Conservation (phyloP, 805 yeast genomes). For the Saccharomycopsis capsularis region DNA sequence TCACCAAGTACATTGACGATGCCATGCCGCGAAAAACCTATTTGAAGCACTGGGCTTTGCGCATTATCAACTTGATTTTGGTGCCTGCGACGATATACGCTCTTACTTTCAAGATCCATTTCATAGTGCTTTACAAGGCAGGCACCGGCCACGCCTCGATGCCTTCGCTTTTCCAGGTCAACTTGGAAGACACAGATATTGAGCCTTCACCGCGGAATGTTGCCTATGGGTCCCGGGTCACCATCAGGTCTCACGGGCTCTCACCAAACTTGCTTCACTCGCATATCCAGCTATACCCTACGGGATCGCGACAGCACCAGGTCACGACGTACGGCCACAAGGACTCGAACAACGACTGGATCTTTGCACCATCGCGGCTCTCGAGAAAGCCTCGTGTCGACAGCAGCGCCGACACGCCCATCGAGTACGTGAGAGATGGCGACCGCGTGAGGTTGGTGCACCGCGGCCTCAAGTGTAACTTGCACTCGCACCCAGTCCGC, state of each 20-base stretch:
- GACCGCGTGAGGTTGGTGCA: conserved; percentile 69
- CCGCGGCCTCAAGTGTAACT: conserved; percentile 57
- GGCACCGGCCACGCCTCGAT: conserved; percentile 95
- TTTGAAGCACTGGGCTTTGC: conserved; percentile 60
- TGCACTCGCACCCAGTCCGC: conserved; percentile 75
- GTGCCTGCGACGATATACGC: conserved; percentile 68
- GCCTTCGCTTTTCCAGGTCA: conserved; percentile 84
- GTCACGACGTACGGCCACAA: conserved; percentile 87
- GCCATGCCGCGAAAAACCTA: conserved; percentile 31
- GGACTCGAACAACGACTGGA: conserved; percentile 82
- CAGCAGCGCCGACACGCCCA: conserved; percentile 19
- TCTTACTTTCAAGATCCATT: conserved; percentile 74
- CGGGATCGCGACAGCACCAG: conserved; percentile 91
- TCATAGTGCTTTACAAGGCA: conserved; percentile 61
- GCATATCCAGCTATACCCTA: conserved; percentile 79
- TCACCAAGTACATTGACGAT: conserved; percentile 21
- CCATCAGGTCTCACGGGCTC: conserved; percentile 63
- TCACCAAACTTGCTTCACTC: conserved; percentile 79
- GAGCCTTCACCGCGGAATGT: conserved; percentile 60
- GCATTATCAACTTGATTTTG: conserved; percentile 59
- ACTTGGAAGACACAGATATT: conserved; percentile 62
- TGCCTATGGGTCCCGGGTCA: conserved; percentile 54
- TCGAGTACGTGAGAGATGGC: conserved; percentile 47
- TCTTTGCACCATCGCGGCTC: conserved; percentile 38
- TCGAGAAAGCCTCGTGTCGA: conserved; percentile 6